phyloP scores from a whole-genome alignment of 1,139 yeast species.

The Hanseniaspora gamundiae region DNA sequence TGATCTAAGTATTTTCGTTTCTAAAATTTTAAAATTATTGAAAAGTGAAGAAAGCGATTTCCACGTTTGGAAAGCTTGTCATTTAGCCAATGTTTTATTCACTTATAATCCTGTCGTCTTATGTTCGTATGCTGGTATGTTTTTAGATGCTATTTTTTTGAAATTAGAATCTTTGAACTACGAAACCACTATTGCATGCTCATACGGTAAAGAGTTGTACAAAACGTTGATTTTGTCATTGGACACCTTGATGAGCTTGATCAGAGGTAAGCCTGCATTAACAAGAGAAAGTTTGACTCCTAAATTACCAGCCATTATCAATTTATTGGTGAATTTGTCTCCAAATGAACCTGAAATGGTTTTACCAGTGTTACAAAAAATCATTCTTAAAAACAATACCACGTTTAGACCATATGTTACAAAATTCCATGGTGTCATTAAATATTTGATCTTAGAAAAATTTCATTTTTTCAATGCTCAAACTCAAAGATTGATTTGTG shows the following conservation, averaged over 20 bases:
- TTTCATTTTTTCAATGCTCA: slow-evolving; percentile 28
- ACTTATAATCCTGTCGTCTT: slow-evolving; percentile 41
- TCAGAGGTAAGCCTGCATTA: slow-evolving; percentile 72
- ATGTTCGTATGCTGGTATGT: slow-evolving; percentile 43
- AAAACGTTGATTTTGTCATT: slow-evolving; percentile 40
- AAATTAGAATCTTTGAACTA: slow-evolving; percentile 31
- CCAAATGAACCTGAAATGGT: slow-evolving; percentile 28
- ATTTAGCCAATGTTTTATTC: slow-evolving; percentile 37
- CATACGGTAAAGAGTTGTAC: slow-evolving; percentile 27
- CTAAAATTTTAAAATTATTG: slow-evolving; percentile 43
- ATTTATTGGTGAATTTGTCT: slow-evolving; percentile 34
- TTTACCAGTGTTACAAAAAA: slow-evolving; percentile 36
- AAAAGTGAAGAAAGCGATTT: slow-evolving; percentile 32
- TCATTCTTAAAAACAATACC: slow-evolving; percentile 44
- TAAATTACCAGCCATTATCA: slow-evolving; percentile 50
- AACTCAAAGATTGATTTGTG: slow-evolving; percentile 34
- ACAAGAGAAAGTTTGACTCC: slow-evolving; percentile 82
- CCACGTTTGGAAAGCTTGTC: slow-evolving; percentile 54
- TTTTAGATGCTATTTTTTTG: slow-evolving; percentile 43
- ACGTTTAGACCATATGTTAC: slow-evolving; percentile 71
- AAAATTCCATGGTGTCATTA: slow-evolving; percentile 40
- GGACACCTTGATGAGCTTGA: slow-evolving; percentile 37
- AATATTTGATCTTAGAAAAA: slow-evolving; percentile 25
- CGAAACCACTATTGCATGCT: slow-evolving; percentile 17
- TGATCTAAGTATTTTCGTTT: slow-evolving; percentile 44